These are phyloP conservation scores for Clitoria ternatea DNA, from an alignment of 306 rosid genomes.

Conservation along the genomic window DNA sequence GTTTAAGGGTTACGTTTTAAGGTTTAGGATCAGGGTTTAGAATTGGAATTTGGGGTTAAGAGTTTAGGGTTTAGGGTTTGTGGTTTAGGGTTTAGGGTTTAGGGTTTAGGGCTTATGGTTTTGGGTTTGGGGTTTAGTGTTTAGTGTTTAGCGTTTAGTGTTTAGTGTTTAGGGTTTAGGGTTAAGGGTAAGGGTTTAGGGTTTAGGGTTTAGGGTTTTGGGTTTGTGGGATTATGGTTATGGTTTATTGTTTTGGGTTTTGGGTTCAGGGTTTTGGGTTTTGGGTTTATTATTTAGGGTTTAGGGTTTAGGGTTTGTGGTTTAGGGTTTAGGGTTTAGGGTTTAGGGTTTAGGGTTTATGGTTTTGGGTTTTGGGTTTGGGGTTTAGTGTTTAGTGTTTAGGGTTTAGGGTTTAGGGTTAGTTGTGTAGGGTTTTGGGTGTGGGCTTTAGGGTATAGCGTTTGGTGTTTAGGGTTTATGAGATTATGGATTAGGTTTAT, in stretches of 20 bases:
- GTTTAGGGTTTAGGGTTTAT: conserved; percentile 22
- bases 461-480: too few relatives aligned
- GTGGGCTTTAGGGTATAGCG: too few relatives aligned
- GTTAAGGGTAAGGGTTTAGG: neutral
- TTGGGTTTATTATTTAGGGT: neutral
- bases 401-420: too few relatives aligned
- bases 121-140: too few relatives aligned
- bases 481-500: too few relatives aligned
- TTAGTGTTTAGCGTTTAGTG: neutral
- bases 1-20: neutral
- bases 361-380: too few relatives aligned
- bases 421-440: too few relatives aligned
- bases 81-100: neutral
- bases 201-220: neutral
- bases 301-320: neutral
- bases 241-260: too few relatives aligned
- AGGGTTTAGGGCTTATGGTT: neutral
- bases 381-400: too few relatives aligned
- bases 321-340: conserved; percentile 16
- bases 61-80: neutral
- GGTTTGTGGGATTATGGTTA: too few relatives aligned
- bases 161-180: neutral
- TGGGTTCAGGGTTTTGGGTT: neutral
- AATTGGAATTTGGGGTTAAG: neutral
- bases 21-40: neutral